Conservation (phyloP, 73 alveolate genomes). For the Durusdinium trenchii region DNA sequence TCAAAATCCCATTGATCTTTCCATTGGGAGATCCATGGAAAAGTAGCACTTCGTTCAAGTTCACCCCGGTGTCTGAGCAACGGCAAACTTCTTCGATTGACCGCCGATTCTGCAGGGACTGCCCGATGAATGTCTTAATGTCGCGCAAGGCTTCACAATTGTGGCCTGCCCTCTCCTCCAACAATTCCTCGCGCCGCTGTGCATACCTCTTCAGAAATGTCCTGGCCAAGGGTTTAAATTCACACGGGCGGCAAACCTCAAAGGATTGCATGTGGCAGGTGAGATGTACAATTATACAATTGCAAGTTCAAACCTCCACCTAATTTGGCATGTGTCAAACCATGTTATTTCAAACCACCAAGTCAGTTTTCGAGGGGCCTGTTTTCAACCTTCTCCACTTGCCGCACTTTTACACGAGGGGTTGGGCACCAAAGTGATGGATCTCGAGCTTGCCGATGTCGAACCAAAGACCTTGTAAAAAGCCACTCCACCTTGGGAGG, state of each 20-base stretch:
- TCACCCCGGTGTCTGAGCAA: slow-evolving; percentile 62
- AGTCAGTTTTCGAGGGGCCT: neutral
- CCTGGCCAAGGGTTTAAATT: slow-evolving; percentile 1
- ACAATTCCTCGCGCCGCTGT: slow-evolving; percentile 71
- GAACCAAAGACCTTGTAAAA: slow-evolving; percentile 42
- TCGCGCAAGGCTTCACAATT: slow-evolving; percentile 42
- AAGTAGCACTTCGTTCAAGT: slow-evolving; percentile 70
- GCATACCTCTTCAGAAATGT: slow-evolving; percentile 47
- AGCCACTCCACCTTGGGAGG: slow-evolving; percentile 81
- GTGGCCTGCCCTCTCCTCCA: slow-evolving; percentile 72
- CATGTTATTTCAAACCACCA: neutral
- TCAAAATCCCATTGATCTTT: slow-evolving; percentile 72
- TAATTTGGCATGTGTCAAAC: neutral
- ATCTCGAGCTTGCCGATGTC: slow-evolving; percentile 54
- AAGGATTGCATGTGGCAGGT: neutral
- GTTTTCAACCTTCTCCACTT: slow-evolving; percentile 72
- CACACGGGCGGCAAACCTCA: too few species aligned
- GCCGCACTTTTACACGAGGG: slow-evolving; percentile 44
- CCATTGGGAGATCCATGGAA: slow-evolving; percentile 82
- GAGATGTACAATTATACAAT: too few species aligned
- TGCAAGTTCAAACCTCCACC: neutral
- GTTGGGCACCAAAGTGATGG: slow-evolving; percentile 64
- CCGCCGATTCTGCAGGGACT: slow-evolving; percentile 34
- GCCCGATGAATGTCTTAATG: slow-evolving; percentile 75
- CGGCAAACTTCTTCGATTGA: slow-evolving; percentile 78